Percentiles rank a stretch among this genome's conserved stretches.
Evolutionary conservation across 371 early-diverging fungal species (phyloP).

Genomic region (Apophysomyces ossiformis): DNA sequence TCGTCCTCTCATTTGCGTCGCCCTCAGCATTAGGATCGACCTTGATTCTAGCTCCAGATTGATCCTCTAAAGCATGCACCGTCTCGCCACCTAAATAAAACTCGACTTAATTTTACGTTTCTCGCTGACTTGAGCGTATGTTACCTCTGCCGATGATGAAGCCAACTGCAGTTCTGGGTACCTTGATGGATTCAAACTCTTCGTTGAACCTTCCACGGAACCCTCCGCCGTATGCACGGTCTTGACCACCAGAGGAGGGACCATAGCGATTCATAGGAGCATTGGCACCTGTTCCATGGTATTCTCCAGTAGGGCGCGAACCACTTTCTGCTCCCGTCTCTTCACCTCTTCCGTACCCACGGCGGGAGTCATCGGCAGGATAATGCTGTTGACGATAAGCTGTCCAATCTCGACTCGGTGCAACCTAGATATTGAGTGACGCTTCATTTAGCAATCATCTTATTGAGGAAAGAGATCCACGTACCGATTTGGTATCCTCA

Average conservation of each 20-base stretch:
- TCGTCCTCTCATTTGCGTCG: conserved; percentile 40
- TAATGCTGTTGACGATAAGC: conserved; percentile 34
- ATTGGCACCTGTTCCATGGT: conserved; percentile 15
- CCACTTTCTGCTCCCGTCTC: conserved; percentile 12
- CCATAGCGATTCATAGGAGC: conserved; percentile 19
- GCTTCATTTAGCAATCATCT: too few species aligned
- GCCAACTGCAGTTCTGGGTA: conserved; percentile 78
- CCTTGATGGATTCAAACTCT: conserved; percentile 60
- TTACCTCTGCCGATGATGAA: conserved; percentile 79
- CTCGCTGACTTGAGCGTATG: background rate
- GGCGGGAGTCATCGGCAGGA: conserved; percentile 6
- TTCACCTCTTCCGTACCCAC: conserved; percentile 17
- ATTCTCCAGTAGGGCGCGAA: conserved; percentile 10
- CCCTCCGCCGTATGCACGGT: conserved; percentile 24
- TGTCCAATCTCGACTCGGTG: conserved; percentile 29
- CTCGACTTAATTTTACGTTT: background rate
- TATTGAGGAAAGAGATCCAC: too few species aligned
- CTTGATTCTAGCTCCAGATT: conserved; percentile 82
- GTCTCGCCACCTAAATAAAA: conserved; percentile 78
- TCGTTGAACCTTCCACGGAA: conserved; percentile 38
- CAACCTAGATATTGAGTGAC: conserved; percentile 12
- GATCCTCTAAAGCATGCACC: conserved; percentile 80
- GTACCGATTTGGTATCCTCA: conserved; percentile 28
- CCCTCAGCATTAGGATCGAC: conserved; percentile 61
- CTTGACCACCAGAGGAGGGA: conserved; percentile 15